Percentiles rank a stretch among this genome's conserved stretches.
Evolutionary conservation across 1,284 basidiomycete genomes (phyloP).

Genomic region (Exobasidium rhododendri): DNA sequence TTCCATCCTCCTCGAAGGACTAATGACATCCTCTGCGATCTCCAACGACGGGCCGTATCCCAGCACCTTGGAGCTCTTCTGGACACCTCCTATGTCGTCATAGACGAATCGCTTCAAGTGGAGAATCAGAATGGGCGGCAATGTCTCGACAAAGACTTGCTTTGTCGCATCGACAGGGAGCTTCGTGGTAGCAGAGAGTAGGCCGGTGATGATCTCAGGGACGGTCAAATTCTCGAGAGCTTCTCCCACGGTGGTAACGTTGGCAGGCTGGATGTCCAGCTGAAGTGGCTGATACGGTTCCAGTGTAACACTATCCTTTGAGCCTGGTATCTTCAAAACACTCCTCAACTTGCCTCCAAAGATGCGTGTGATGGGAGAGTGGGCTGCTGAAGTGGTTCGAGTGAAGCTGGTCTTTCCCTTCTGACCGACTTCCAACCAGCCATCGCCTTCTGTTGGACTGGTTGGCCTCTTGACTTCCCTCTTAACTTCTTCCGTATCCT

Average conservation of each 20-base stretch:
- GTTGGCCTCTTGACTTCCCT: slow-evolving; percentile 52
- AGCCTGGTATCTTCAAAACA: slow-evolving; percentile 73
- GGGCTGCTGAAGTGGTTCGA: slow-evolving; percentile 71
- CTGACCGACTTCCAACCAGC: slow-evolving; percentile 90
- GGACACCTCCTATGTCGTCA: slow-evolving; percentile 75
- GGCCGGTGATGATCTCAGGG: slow-evolving; percentile 77
- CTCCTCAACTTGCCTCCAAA: slow-evolving; percentile 94
- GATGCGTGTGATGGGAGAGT: slow-evolving; percentile 84
- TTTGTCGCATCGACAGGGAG: slow-evolving; percentile 75
- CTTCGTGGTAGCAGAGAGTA: slow-evolving; percentile 55
- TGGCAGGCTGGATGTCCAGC: slow-evolving; percentile 73
- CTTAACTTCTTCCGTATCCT: slow-evolving; percentile 54
- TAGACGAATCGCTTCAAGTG: slow-evolving; percentile 93
- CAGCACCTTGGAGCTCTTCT: slow-evolving; percentile 81
- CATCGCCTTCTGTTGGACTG: slow-evolving; percentile 53
- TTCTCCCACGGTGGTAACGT: slow-evolving; percentile 75
- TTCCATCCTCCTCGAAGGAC: slow-evolving; percentile 36
- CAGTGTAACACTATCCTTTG: slow-evolving; percentile 78
- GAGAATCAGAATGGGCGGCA: slow-evolving; percentile 81
- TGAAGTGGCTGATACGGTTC: slow-evolving; percentile 89
- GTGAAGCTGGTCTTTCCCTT: slow-evolving; percentile 81
- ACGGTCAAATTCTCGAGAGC: slow-evolving; percentile 75
- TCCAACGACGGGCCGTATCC: slow-evolving; percentile 74
- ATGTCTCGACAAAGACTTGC: slow-evolving; percentile 77
- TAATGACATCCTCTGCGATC: slow-evolving; percentile 58